A percentile compares a stretch with the other conserved stretches of the same genome.
phyloP scores from a whole-genome alignment of 2,329 filamentous ascomycete species.

The Pyrenochaeta sp. region DNA sequence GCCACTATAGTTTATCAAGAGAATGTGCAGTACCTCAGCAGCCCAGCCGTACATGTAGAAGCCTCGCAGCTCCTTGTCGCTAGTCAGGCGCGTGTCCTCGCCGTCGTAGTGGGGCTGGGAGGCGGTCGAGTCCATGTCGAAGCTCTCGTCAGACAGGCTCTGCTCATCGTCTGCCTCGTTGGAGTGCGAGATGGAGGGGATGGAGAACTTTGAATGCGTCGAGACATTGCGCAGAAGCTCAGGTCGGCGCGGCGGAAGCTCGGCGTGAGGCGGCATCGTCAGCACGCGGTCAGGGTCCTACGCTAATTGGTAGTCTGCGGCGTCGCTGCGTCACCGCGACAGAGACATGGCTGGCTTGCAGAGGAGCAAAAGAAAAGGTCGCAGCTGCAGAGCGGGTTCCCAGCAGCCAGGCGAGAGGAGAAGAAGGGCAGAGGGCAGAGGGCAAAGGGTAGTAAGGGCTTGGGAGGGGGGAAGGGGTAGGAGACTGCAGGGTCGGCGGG shows the following conservation, averaged over 20 bases:
- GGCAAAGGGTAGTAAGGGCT: background rate
- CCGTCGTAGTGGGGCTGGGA: slow-evolving; percentile 70
- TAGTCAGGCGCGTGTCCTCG: slow-evolving; percentile 90
- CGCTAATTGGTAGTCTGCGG: slow-evolving; percentile 35
- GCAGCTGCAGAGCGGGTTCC: background rate
- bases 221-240: slow-evolving; percentile 42
- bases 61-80: slow-evolving; percentile 83
- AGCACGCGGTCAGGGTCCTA: slow-evolving; percentile 16
- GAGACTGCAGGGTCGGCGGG: slow-evolving; percentile 8
- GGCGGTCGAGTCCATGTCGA: slow-evolving; percentile 45
- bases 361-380: background rate
- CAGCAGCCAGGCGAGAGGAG: background rate
- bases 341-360: slow-evolving; percentile 10
- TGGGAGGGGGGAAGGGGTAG: too few species aligned
- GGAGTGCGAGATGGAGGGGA: slow-evolving; percentile 46
- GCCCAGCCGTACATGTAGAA: slow-evolving; percentile 99
- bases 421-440: background rate
- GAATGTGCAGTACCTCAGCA: slow-evolving; percentile 66
- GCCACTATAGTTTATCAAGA: background rate
- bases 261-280: slow-evolving; percentile 43
- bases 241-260: slow-evolving; percentile 28
- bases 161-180: slow-evolving; percentile 57
- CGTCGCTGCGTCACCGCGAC: slow-evolving; percentile 29
- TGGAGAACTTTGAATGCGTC: slow-evolving; percentile 44
- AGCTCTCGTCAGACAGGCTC: slow-evolving; percentile 40